Evolutionary conservation across 2,329 filamentous ascomycete species (phyloP), one percentile per base, ranked within the genome.

Genomic region (Myriosclerotinia scirpicola): DNA sequence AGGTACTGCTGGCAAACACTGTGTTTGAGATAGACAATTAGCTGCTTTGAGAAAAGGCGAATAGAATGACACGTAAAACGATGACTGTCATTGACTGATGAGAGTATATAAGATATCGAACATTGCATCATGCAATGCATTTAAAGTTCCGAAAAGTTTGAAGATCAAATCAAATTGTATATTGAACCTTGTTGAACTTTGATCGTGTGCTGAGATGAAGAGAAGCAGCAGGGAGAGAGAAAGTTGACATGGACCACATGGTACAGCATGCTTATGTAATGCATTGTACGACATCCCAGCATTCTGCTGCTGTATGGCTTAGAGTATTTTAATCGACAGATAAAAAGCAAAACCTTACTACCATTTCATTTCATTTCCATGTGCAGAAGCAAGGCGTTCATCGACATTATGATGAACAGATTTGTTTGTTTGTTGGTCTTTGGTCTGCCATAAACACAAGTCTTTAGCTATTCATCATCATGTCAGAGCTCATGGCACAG

Each of bases 1-100:
- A 59, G 56, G 56, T 59, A 59, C 42, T 48, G 42, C 42, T 36
- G 56, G 56, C 56, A 59, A 59, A 59, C 1, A 59, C 26, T n/a
- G 6, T 36, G 22, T 48, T 48, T 22, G 42, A 26, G 26, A 59
- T 22, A 22, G 26, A 36, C 20, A 5, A 36, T 60, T 60, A 42
- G 42, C 22, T 60, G 30, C 8, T 46, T 46, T n/a, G 17, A n/a
- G 44, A 46, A 20, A 9, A n/a, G 5, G 17, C 20, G 44, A 46
- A 20, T 9, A 12, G n/a, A 50, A 50, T 50, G 46, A 22, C 5
- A 50, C 20, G 46, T 50, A 22, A 50, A 50, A 22, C 20, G 9
- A 50, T 22, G 44, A 46, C 44, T 46, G 44, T n/a, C 6, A n/a
- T n/a, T 48, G 56, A 36, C n/a, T 15, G 7, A 36, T 38, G 44